Evolutionary conservation across 176 grass and related monocot genomes (phyloP), one percentile per base, ranked within the genome.

Genomic region (Musa itinerans): DNA sequence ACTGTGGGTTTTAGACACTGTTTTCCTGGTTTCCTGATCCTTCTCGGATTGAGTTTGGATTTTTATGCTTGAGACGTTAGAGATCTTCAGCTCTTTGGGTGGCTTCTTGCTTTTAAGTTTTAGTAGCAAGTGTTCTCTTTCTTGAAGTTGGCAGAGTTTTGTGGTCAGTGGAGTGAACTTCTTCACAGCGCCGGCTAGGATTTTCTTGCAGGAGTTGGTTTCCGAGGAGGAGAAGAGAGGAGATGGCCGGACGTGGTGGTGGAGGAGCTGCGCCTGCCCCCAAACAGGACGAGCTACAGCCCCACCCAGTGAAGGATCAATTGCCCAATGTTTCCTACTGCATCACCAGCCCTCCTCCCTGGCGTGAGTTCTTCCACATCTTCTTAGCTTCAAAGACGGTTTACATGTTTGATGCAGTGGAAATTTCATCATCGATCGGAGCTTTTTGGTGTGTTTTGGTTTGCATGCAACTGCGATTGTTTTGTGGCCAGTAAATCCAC

Each of bases 301-400:
- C 91, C 52, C 95, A 99, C 79, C 84, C 95, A 1, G 95, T 99
- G 72, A 99, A 86, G 79, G 95, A 99, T 76, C 95, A 99, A 81
- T 86, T 99, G 51, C 84, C 86, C 16, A 80, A 83, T 20, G 86
- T 99, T 63, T 91, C 95, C 73, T 99, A 92, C 76, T 99, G 95
- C 81, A 94, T 99, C 90, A 99, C 84, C 34, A 99, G 95, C 53
- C 91, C 95, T 69, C 95, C 95, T 2, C 95, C 95, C 11, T 99
- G 95, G 95, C 95, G 95, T 99, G 11, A 91, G 90, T 80, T 26
- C 20, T 72, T 53, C 48, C 9, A 2, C 1, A 3, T 9, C 12
- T 23, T n/a, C 25, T 68, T 34, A 15, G 12, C 10, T 15, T 43
- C 22, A 13, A 2, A 15, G 12, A 4, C 12, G 9, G 11, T 66